Conservation (phyloP, 2,329 filamentous ascomycete species). For the Cladosporium sp. region DNA sequence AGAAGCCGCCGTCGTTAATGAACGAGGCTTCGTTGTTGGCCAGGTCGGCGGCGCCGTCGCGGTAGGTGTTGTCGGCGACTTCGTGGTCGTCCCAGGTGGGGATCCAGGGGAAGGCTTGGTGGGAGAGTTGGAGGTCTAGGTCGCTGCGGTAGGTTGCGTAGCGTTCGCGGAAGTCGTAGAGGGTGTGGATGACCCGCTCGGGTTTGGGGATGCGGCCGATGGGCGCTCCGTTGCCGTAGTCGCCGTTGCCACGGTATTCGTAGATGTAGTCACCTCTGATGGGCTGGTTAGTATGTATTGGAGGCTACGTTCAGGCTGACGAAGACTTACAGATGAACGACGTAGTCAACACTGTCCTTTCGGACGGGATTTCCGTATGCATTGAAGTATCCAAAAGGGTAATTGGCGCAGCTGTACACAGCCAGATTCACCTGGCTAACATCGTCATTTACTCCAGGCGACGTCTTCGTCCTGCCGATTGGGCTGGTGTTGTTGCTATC, state of each 20-base stretch:
- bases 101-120: conserved; percentile 38
- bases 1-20: conserved; percentile 34
- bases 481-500: conserved; percentile 19
- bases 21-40: conserved; percentile 42
- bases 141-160: conserved; percentile 37
- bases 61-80: conserved; percentile 36
- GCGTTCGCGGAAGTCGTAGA: conserved; percentile 41
- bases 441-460: conserved; percentile 20
- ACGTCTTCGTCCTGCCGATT: conserved; percentile 23
- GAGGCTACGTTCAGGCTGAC: neutral
- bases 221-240: conserved; percentile 17
- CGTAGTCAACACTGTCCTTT: conserved; percentile 36
- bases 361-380: conserved; percentile 23
- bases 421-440: conserved; percentile 19
- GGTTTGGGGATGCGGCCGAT: conserved; percentile 26
- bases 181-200: conserved; percentile 33
- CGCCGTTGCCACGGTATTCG: conserved; percentile 31
- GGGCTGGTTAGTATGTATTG: conserved; percentile 19
- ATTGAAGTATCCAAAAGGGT: conserved; percentile 23
- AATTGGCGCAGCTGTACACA: conserved; percentile 25
- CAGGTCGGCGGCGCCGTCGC: conserved; percentile 34
- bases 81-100: conserved; percentile 34
- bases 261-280: conserved; percentile 35
- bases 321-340: conserved; percentile 19
- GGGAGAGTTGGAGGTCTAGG: conserved; percentile 34